A percentile compares a stretch with the other conserved stretches of the same genome.
phyloP scores from a whole-genome alignment of 192 early-diverging fungal genomes.

The Podila epigama region DNA sequence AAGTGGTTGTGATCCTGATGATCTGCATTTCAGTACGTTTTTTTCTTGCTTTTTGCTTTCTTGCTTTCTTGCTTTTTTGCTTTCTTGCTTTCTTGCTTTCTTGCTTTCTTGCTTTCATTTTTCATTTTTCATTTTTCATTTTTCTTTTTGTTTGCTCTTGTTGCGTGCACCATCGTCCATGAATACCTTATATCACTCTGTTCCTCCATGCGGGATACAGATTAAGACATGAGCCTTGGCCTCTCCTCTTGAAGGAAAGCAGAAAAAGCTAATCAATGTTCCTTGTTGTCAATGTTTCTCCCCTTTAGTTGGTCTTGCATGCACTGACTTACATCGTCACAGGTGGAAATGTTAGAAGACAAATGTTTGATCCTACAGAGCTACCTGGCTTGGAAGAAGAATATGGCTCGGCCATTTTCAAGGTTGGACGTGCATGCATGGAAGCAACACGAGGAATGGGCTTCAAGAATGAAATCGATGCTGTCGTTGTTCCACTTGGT shows the following conservation, averaged over 20 bases:
- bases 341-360: constrained; percentile 53
- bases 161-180: too few species aligned
- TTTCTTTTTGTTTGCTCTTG: too few species aligned
- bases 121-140: too few species aligned
- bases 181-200: too few species aligned
- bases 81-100: too few species aligned
- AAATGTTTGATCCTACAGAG: constrained; percentile 52
- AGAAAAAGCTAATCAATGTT: background rate
- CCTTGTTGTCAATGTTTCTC: background rate
- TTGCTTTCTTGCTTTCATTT: too few species aligned
- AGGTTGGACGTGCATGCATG: constrained; percentile 54
- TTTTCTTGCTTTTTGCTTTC: too few species aligned
- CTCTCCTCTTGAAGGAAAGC: too few species aligned
- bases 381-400: constrained; percentile 52
- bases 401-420: constrained; percentile 55
- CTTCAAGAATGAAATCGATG: constrained; percentile 52
- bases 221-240: too few species aligned
- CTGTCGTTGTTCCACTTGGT: constrained; percentile 48
- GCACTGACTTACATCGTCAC: constrained; percentile 49
- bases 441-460: constrained; percentile 54
- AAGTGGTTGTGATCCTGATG: constrained; percentile 52
- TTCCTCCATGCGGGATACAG: too few species aligned
- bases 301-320: constrained; percentile 40
- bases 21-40: constrained; percentile 47
- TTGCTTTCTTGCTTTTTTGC: too few species aligned